These are phyloP conservation scores for Ailanthus altissimus DNA, from an alignment of 345 rosid genomes.

Conservation along the genomic window DNA sequence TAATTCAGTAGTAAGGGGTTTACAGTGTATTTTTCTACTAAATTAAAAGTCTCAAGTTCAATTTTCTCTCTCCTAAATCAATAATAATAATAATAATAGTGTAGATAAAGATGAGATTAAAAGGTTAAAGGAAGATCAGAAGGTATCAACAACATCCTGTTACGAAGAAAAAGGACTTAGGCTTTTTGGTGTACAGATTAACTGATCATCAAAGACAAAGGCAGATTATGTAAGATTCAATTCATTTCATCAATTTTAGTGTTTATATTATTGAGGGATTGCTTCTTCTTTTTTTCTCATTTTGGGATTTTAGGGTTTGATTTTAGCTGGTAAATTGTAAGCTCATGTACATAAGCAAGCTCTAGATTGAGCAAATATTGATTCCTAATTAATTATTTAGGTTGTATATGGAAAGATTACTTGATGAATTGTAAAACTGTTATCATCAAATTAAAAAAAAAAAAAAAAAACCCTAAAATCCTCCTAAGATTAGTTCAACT, in stretches of 20 bases:
- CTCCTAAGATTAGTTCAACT: neutral
- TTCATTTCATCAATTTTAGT: neutral
- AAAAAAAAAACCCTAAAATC: too few species aligned
- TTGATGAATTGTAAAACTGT: neutral
- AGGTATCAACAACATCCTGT: neutral
- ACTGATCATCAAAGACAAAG: neutral
- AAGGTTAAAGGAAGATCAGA: constrained; percentile 6
- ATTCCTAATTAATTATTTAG: neutral
- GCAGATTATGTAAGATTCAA: neutral
- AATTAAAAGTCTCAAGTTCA: too few species aligned
- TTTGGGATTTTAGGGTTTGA: neutral
- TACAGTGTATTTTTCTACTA: too few species aligned
- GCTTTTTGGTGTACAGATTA: constrained; percentile 59
- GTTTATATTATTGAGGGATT: too few species aligned
- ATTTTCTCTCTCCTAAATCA: too few species aligned
- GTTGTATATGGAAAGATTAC: neutral
- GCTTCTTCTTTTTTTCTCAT: neutral
- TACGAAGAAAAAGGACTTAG: constrained; percentile 34
- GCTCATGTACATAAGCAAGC: neutral
- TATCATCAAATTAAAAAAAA: neutral
- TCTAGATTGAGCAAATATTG: neutral
- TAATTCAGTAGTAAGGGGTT: too few species aligned
- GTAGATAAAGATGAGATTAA: neutral
- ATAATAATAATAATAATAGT: too few species aligned
- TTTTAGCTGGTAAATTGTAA: neutral